Evolutionary conservation across 805 yeast species (phyloP), one percentile per base, ranked within the genome.

Genomic region (Starmerella vitae): DNA sequence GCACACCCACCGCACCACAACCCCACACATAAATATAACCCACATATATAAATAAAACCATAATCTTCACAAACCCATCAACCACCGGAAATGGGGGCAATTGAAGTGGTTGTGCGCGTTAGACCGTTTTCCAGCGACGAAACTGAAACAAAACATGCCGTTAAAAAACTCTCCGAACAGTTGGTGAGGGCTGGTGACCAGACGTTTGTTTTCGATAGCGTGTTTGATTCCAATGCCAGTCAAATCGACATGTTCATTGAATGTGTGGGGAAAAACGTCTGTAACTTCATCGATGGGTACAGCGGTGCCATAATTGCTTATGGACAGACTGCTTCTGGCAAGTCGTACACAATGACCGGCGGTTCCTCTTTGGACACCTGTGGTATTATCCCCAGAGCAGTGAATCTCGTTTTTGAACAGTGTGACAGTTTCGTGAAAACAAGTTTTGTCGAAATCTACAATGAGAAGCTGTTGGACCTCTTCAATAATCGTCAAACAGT

Each of bases 311-410:
- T 82, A 0, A 59, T 81, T 30, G 81, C 86, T 0, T 82, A 78
- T 55, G 93, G 93, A 4, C 88, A 78, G 50, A 74, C 82, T 0
- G 81, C 84, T 0, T 67, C 83, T 1, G 91, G 88, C 7, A 81
- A 80, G 54, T 70, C 88, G 0, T 70, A 69, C 51, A 76, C 88
- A 1, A 75, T 82, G 83, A 70, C 75, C 67, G 91, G 91, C 1
- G 51, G 64, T n/a, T 7, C 14, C 13, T 2, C 57, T 49, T 29
- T 14, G 12, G n/a, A 51, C 14, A 45, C 63, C 56, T 30, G 94
- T 93, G 5, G 64, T 78, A 25, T 44, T 20, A 74, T 79, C n/a
- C 93, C 93, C 0, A 63, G 91, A 19, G 71, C 81, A 4, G 66
- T 79, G 13, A 76, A 75, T 32, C 70, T 68, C 37, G 63, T 85